Conservation (phyloP, 768 basidiomycete genomes). For the Panaeolus cyanescens region DNA sequence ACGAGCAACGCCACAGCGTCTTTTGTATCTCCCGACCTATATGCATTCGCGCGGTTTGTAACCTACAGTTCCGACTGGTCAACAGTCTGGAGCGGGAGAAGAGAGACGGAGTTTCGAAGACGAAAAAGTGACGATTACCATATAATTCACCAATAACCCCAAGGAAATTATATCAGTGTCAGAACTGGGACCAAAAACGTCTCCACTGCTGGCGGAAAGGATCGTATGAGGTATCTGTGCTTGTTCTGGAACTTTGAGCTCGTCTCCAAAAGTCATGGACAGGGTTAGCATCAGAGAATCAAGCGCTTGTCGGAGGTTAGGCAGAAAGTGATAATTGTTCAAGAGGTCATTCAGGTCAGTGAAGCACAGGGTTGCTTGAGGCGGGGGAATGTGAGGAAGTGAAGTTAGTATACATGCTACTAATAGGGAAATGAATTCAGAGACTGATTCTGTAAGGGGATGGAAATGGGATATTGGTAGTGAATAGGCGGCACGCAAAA, state of each 20-base stretch:
- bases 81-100: constrained; percentile 14
- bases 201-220: constrained; percentile 49
- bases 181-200: constrained; percentile 56
- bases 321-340: constrained; percentile 51
- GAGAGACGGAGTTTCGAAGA: neutral
- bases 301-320: constrained; percentile 54
- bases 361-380: constrained; percentile 55
- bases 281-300: constrained; percentile 52
- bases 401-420: constrained; percentile 63
- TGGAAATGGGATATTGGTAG: constrained; percentile 61
- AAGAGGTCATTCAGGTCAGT: constrained; percentile 56
- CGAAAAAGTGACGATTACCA: constrained; percentile 43
- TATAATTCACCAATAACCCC: constrained; percentile 58
- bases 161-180: constrained; percentile 68
- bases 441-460: constrained; percentile 56
- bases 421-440: constrained; percentile 64
- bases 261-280: constrained; percentile 66
- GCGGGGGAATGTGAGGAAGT: constrained; percentile 59
- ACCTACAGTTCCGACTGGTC: constrained; percentile 42
- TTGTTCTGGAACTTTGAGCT: constrained; percentile 69
- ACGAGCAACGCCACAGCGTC: constrained; percentile 57
- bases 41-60: constrained; percentile 55
- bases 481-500: constrained; percentile 58
- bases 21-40: constrained; percentile 60
- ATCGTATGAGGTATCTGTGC: constrained; percentile 70